Evolutionary conservation across 441 rosid genomes (phyloP).

Genomic region (Rhodomyrtus psidioides): DNA sequence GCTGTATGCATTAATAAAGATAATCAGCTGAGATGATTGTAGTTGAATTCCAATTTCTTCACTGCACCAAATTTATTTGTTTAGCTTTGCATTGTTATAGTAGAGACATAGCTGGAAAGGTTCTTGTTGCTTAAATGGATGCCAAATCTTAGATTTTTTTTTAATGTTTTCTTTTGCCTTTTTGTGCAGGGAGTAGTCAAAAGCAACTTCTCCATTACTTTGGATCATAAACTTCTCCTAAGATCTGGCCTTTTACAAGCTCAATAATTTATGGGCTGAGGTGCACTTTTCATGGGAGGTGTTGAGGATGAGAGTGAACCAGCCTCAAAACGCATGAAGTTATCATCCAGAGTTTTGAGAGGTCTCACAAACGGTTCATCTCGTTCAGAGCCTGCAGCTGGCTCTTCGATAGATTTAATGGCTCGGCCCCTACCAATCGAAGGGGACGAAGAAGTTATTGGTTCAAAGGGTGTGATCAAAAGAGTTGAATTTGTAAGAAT

Average conservation of each 20-base stretch:
- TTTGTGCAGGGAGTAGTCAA: constrained; percentile 26
- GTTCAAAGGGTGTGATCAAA: constrained; percentile 47
- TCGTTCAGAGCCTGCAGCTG: constrained; percentile 21
- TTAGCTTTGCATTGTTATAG: background rate
- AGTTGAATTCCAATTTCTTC: background rate
- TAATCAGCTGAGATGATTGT: background rate
- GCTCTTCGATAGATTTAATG: constrained; percentile 40
- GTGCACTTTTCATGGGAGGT: constrained; percentile 76
- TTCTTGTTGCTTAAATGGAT: background rate
- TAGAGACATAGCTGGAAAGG: background rate
- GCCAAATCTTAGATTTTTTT: background rate
- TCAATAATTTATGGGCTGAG: constrained; percentile 61
- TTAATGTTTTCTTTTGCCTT: background rate
- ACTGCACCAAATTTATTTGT: background rate
- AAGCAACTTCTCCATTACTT: background rate
- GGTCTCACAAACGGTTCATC: constrained; percentile 39
- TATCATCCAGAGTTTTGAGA: constrained; percentile 31
- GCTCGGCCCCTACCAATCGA: constrained; percentile 50
- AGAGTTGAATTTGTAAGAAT: constrained; percentile 54
- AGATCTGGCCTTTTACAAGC: background rate
- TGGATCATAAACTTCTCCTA: background rate
- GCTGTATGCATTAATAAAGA: background rate
- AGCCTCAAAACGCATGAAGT: constrained; percentile 51
- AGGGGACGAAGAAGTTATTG: constrained; percentile 47
- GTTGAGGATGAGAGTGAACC: constrained; percentile 61